Base-by-base conservation (phyloP, 345 rosid genomes). In the Cochlearia excelsa region DNA sequence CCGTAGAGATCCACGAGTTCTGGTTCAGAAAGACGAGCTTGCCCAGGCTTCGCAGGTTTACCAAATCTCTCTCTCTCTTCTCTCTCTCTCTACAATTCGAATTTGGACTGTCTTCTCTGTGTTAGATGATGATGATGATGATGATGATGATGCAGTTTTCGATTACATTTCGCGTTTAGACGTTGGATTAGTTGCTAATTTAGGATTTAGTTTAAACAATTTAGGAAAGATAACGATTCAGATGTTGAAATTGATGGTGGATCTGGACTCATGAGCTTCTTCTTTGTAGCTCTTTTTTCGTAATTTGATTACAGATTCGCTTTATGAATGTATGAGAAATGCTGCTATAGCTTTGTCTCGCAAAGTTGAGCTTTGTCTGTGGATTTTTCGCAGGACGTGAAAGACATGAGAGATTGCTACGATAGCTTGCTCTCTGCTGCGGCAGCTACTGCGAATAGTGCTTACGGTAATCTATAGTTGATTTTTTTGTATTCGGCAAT, bases 341-440 rank as follows among this genome's bases (percentile, higher is more conserved):
- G 38, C 33, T 26, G 42, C 35, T 52, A 5, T 29, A 5, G 29
- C 23, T 4, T 54, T 41, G 37, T 30, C 28, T 55, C 46, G 28
- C 30, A 47, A 27, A 65, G 45, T 46, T 54, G 23, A 27, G 54
- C 3, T 53, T 16, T 66, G 39, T 54, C 7, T 40, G 7, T 58
- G 43, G 48, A 23, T 40, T 35, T 16, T 67, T 61, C 38, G 71
- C 65, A 89, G 99, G 94, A 85, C 35, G 84, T 93, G 79, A 73
- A 81, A 28, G 90, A 87, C 61, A 93, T 93, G 86, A 89, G 80
- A 77, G 81, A 85, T 69, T 87, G 95, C 81, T 93, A 89, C 48
- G 97, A 93, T 72, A 80, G 88, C 71, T 82, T 93, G 67, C 91
- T 93, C 68, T 77, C 89, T 67, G 92, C 95, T 3, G 99, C 97